Conservation (phyloP, 352 stramenopile species). For the Pelagophyceae sp. region DNA sequence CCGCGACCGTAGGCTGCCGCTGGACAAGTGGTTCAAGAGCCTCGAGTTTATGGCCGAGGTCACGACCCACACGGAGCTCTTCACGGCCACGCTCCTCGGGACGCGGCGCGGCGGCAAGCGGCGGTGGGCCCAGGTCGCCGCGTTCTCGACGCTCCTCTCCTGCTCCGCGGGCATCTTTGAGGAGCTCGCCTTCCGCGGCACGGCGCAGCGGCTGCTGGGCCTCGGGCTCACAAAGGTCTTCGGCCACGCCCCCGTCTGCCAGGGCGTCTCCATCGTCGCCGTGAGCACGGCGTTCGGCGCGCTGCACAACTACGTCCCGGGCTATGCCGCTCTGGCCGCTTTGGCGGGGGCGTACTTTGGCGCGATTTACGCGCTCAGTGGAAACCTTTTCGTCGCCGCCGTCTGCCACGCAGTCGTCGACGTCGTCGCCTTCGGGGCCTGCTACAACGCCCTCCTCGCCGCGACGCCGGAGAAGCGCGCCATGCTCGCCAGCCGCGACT, state of each 20-base stretch:
- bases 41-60: neutral
- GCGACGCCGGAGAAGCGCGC: neutral
- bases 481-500: neutral
- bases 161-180: conserved; percentile 2
- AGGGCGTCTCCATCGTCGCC: neutral
- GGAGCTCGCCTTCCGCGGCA: conserved; percentile 9
- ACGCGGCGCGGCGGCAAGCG: neutral
- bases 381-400: conserved; percentile 14
- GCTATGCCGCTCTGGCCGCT: conserved; percentile 3
- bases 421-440: conserved; percentile 1
- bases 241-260: neutral
- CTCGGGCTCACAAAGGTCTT: neutral
- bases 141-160: neutral
- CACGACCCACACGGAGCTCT: conserved; percentile 5
- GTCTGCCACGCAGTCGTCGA: conserved; percentile 9
- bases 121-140: neutral
- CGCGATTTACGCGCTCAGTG: neutral
- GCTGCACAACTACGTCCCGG: conserved; percentile 13
- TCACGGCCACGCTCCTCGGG: conserved; percentile 6
- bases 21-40: conserved; percentile 4
- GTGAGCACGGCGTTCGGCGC: neutral
- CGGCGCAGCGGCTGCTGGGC: neutral
- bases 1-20: too few species aligned
- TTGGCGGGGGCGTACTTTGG: conserved; percentile 13
- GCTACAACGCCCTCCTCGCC: neutral